Evolutionary conservation across 768 basidiomycete species (phyloP), one percentile per base, ranked within the genome.

Genomic region (Brasilioporus rufonigricans): DNA sequence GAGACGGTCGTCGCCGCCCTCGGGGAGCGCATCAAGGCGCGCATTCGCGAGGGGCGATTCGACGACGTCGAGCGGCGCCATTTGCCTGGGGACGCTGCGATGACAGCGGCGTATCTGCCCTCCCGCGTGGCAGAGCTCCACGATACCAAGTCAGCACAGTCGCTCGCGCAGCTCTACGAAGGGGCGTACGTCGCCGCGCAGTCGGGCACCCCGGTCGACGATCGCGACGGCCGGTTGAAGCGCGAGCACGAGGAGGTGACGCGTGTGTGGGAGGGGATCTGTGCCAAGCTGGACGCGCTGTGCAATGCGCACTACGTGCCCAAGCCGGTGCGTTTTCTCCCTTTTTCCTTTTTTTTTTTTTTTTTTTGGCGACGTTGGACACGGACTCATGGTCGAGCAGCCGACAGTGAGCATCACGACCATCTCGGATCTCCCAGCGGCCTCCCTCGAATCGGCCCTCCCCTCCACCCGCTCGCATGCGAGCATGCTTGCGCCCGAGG

Each of bases 221-320:
- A 95, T 61, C 79, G 93, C 8, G 95, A 98, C 60, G 93, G 88
- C 19, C 94, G 91, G 69, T 76, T 98, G 35, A 76, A 80, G 65
- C 89, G 90, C 65, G 92, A 97, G 69, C 96, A 98, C 68, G 84
- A 86, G 14, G 94, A 91, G 69, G 85, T 98, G 49, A 86, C 89
- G 52, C 75, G 77, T 47, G 61, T 86, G 11, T 98, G 96, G 92
- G 90, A 92, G 51, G 81, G 79, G 44, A 87, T 99, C 33, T 91
- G 86, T 53, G 76, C 80, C 43, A 97, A 96, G 67, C 76, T 98
- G 33, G 97, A 98, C 72, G 93, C 96, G 19, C 75, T 98, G 33
- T 91, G 90, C 69, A 98, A 98, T 66, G 86, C 94, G 2, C 92
- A 98, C 70, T 98, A 93, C 69, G 88, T 91, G 16, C 97, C 96